Evolutionary conservation across 2,329 filamentous ascomycete genomes (phyloP), one percentile per base, ranked within the genome.

Genomic region (Clonostachys sp.): DNA sequence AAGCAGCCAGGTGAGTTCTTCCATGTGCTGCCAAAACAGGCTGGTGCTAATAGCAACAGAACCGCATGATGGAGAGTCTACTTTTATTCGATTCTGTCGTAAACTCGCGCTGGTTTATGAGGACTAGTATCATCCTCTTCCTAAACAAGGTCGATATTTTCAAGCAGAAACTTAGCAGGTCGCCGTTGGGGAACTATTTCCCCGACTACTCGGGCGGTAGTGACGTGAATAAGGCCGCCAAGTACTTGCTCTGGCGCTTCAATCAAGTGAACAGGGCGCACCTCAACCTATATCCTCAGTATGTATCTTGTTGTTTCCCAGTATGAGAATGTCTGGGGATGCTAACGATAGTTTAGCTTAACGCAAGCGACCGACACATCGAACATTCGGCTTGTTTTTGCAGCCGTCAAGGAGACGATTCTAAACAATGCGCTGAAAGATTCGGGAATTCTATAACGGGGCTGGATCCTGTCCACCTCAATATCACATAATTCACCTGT

Each of bases 91-190:
- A 99, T 69, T 97, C 92, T 2, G 94, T 99, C 5, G 94, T 99
- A 57, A 99, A 99, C 71, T 97, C 94, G 34, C 80, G 94, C 58
- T 99, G 94, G 94, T 99, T 99, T 70, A 95, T 97, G 87, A 80
- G 94, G 58, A 99, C 94, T 12, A 96, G 91, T 63, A 99, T 99
- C 63, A 97, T 99, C 61, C 77, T 99, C 48, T 99, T 99, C 73
- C 78, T 99, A 52, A 99, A 99, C 75, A 99, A 99, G 68, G 94
- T 99, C 56, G 94, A 99, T 72, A 82, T 99, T 49, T 99, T 99
- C 78, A 92, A 94, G 66, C 86, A 91, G 62, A 99, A 99, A 67
- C 83, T 99, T 30, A 83, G 83, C 47, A 83, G 91, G 53, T 96
- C 91, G 47, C 92, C 94, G 1, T 70, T 99, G 42, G 89, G 86